A percentile compares a stretch with the other conserved stretches of the same genome.
phyloP scores from a whole-genome alignment of 2,329 filamentous ascomycete species.

The Penicillium sp. region DNA sequence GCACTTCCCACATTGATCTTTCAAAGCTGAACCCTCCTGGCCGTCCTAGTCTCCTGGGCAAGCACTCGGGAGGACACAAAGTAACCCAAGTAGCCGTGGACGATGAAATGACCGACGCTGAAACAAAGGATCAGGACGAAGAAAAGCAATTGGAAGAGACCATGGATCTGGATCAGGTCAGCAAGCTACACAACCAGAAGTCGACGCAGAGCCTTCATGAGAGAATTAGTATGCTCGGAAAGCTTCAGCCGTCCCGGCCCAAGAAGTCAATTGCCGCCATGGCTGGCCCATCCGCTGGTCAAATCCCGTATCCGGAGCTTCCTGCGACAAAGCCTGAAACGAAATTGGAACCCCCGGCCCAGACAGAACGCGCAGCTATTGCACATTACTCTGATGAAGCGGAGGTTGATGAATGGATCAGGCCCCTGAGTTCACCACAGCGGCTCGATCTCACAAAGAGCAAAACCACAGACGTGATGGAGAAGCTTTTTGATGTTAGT shows the following conservation, averaged over 20 bases:
- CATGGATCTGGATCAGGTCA: slow-evolving; percentile 57
- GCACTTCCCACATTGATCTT: slow-evolving; percentile 77
- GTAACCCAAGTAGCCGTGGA: slow-evolving; percentile 41
- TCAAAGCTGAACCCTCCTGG: slow-evolving; percentile 47
- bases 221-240: slow-evolving; percentile 77
- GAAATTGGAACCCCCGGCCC: slow-evolving; percentile 30
- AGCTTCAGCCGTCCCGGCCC: slow-evolving; percentile 53
- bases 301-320: slow-evolving; percentile 44
- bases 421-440: slow-evolving; percentile 51
- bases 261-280: slow-evolving; percentile 51
- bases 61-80: slow-evolving; percentile 66
- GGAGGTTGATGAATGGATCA: slow-evolving; percentile 64
- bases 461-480: slow-evolving; percentile 65
- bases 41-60: slow-evolving; percentile 74
- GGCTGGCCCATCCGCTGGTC: slow-evolving; percentile 32
- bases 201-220: slow-evolving; percentile 94
- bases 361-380: slow-evolving; percentile 28
- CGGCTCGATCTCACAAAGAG: slow-evolving; percentile 63
- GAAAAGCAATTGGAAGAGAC: slow-evolving; percentile 55
- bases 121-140: slow-evolving; percentile 56
- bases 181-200: slow-evolving; percentile 74
- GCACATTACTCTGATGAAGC: slow-evolving; percentile 30
- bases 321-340: slow-evolving; percentile 34
- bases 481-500: slow-evolving; percentile 45
- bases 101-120: slow-evolving; percentile 51